Evolutionary conservation across 2,329 filamentous ascomycete species (phyloP).

Genomic region (Trichoderma endophyticum): DNA sequence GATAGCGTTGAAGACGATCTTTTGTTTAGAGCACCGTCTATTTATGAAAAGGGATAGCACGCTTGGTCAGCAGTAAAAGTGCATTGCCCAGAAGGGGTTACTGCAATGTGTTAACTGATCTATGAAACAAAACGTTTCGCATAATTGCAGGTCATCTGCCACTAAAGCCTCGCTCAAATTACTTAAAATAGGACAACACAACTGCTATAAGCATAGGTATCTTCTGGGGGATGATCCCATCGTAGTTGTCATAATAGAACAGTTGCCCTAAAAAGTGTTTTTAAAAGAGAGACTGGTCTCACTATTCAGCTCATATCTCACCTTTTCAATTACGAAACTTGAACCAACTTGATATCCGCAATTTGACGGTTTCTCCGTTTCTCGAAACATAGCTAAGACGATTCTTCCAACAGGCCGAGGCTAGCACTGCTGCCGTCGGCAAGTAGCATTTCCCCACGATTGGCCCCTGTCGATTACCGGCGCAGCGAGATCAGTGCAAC

Average conservation of each 20-base stretch:
- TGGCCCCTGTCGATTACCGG: background rate
- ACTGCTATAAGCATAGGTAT: background rate
- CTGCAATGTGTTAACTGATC: background rate
- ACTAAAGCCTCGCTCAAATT: background rate
- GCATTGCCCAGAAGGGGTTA: background rate
- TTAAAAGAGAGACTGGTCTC: background rate
- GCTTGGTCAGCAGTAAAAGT: background rate
- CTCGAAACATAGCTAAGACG: background rate
- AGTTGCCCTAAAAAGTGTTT: background rate
- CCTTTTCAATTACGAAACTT: background rate
- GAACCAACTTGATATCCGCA: background rate
- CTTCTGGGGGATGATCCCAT: background rate
- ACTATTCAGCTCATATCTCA: background rate
- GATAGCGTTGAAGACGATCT: background rate
- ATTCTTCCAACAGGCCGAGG: background rate
- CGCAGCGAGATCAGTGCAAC: background rate
- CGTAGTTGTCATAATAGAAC: background rate
- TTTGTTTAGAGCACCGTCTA: background rate
- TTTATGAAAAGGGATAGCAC: background rate
- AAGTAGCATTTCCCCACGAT: constrained; percentile 1
- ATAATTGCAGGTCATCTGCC: background rate
- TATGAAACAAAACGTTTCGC: background rate
- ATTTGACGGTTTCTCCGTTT: too few relatives aligned
- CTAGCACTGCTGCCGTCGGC: background rate
- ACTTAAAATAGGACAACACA: background rate